Percentiles rank a stretch among this genome's conserved stretches.
Evolutionary conservation across 2,329 filamentous ascomycete genomes (phyloP).

Genomic region (Colletotrichum ledebouriae): DNA sequence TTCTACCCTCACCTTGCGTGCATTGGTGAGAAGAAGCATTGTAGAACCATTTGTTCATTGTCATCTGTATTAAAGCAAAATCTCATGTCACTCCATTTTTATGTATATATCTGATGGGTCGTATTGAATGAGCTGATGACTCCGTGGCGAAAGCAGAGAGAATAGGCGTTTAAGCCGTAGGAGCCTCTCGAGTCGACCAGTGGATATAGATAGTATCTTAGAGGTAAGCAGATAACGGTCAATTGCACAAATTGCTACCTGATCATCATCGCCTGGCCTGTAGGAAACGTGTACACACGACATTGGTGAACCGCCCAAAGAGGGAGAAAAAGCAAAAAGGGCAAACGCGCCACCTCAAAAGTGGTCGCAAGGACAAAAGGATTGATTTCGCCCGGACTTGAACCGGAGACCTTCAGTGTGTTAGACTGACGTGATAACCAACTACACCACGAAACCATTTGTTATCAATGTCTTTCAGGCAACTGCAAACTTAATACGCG

Average conservation of each 20-base stretch:
- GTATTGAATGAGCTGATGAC: too few relatives aligned
- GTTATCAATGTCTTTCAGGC: fast-evolving
- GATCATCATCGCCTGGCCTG: too few relatives aligned
- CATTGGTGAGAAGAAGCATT: slow-evolving; percentile 39
- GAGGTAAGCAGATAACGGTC: too few relatives aligned
- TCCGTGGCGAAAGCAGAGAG: too few relatives aligned
- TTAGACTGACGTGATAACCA: slow-evolving; percentile 65
- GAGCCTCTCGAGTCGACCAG: too few relatives aligned
- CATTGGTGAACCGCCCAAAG: background rate
- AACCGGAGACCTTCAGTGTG: slow-evolving; percentile 46
- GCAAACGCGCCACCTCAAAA: too few relatives aligned
- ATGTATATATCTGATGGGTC: too few relatives aligned
- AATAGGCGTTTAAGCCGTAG: too few relatives aligned
- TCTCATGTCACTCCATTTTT: too few relatives aligned
- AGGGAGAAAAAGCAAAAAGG: background rate
- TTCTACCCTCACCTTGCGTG: slow-evolving; percentile 38
- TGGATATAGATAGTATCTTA: too few relatives aligned
- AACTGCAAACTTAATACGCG: background rate
- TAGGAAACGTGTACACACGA: too few relatives aligned
- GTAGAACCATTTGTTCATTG: slow-evolving; percentile 38
- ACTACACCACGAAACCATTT: slow-evolving; percentile 54
- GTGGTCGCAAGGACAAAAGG: background rate
- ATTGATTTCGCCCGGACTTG: slow-evolving; percentile 41
- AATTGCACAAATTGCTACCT: too few relatives aligned
- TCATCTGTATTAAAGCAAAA: slow-evolving; percentile 12